Percentiles rank a stretch among this genome's conserved stretches.
Evolutionary conservation across 495 filamentous ascomycete species (phyloP).

Genomic region (Eremomyces bilateralis): DNA sequence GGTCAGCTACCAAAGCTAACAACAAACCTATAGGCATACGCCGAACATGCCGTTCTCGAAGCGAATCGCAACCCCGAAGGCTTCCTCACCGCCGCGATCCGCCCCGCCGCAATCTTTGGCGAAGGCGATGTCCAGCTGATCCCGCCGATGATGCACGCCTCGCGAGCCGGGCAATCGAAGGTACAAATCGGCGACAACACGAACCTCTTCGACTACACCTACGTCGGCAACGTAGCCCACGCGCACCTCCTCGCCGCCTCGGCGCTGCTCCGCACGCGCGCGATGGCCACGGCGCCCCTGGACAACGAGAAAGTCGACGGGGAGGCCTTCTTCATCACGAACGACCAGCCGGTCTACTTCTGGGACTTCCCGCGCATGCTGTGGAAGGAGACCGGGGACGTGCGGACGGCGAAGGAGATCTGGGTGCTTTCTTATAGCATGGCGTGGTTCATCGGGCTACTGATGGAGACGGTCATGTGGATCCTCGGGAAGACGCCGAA

Average conservation of each 20-base stretch:
- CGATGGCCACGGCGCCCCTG: constrained; percentile 32
- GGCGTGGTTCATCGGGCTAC: constrained; percentile 38
- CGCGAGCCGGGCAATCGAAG: constrained; percentile 39
- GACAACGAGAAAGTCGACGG: constrained; percentile 71
- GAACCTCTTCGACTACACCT: constrained; percentile 75
- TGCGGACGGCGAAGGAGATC: constrained; percentile 23
- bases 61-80: constrained; percentile 52
- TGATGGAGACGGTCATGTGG: constrained; percentile 47
- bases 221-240: constrained; percentile 58
- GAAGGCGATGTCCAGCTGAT: constrained; percentile 36
- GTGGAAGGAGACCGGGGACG: constrained; percentile 31
- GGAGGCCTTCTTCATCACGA: constrained; percentile 90
- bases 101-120: constrained; percentile 78
- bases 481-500: constrained; percentile 51
- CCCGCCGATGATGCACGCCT: constrained; percentile 35
- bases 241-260: constrained; percentile 50
- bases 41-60: constrained; percentile 62
- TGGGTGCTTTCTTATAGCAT: constrained; percentile 45
- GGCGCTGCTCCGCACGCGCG: constrained; percentile 40
- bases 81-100: constrained; percentile 53
- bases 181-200: constrained; percentile 77
- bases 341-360: constrained; percentile 80
- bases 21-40: constrained; percentile 40
- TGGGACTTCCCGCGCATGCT: constrained; percentile 76
- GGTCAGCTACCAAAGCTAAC: too few species aligned